These are phyloP conservation scores for Naumovozyma dairenensis DNA, from an alignment of 805 yeast genomes.

Conservation along the genomic window DNA sequence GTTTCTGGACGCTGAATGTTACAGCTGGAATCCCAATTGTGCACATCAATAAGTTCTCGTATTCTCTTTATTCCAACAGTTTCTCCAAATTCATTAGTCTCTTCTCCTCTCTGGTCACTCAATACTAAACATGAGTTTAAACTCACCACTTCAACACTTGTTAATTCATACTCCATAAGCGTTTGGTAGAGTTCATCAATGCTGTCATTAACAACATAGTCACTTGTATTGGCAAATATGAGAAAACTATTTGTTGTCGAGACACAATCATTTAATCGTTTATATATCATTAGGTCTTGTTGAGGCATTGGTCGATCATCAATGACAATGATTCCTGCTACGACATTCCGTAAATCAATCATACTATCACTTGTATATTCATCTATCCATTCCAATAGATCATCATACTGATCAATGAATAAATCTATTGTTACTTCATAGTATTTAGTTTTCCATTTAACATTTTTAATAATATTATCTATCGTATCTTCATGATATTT, in stretches of 20 bases:
- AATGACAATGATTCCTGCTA: neutral
- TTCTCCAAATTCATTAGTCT: slow-evolving; percentile 36
- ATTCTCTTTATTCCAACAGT: slow-evolving; percentile 35
- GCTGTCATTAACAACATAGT: too few relatives aligned
- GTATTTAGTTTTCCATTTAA: neutral
- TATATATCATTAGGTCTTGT: too few relatives aligned
- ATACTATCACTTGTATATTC: neutral
- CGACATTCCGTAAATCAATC: neutral
- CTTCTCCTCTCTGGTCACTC: too few relatives aligned
- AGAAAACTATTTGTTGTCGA: too few relatives aligned
- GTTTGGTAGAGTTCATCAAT: too few relatives aligned
- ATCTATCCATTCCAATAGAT: neutral
- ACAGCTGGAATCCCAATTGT: slow-evolving; percentile 42
- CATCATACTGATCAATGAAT: neutral
- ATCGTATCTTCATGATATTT: neutral
- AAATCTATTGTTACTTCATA: neutral
- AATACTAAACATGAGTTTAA: too few relatives aligned
- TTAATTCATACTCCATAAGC: too few relatives aligned
- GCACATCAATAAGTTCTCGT: slow-evolving; percentile 38
- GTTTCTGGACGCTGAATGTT: too few relatives aligned
- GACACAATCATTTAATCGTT: too few relatives aligned
- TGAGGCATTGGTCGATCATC: too few relatives aligned
- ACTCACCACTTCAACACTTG: too few relatives aligned
- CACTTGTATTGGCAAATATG: too few relatives aligned
- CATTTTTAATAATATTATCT: neutral